A percentile compares a stretch with the other conserved stretches of the same genome.
Conservation (phyloP, 352 stramenopile species). For the Phytophthora nicotianae region DNA sequence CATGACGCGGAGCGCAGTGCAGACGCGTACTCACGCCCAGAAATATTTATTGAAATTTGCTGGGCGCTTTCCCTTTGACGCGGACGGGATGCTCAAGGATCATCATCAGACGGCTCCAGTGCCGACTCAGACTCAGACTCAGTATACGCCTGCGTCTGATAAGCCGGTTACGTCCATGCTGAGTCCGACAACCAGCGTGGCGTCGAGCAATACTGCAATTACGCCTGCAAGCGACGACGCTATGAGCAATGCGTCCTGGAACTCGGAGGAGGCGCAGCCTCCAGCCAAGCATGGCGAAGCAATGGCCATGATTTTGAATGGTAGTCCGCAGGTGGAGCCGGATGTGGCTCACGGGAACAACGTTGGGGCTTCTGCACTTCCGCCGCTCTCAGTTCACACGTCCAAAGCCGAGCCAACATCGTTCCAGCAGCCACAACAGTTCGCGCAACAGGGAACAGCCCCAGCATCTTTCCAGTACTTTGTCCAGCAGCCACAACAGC, state of each 20-base stretch:
- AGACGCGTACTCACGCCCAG: constrained; percentile 89
- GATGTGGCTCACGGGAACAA: constrained; percentile 15
- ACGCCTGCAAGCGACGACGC: constrained; percentile 39
- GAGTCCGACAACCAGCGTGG: constrained; percentile 36
- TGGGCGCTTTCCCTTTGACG: constrained; percentile 78
- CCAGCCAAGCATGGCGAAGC: constrained; percentile 46
- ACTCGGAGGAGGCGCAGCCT: constrained; percentile 32
- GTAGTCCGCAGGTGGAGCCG: constrained; percentile 51
- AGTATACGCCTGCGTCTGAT: constrained; percentile 3
- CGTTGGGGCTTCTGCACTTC: constrained; percentile 8
- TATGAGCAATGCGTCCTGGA: constrained; percentile 45
- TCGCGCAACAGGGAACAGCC: constrained; percentile 20
- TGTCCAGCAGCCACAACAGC: constrained; percentile 19
- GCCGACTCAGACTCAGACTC: constrained; percentile 11
- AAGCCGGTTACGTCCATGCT: constrained; percentile 23
- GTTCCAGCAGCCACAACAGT: constrained; percentile 14
- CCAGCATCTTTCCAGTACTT: constrained; percentile 30
- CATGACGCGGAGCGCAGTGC: constrained; percentile 82
- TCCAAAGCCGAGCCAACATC: constrained; percentile 18
- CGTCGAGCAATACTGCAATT: constrained; percentile 30
- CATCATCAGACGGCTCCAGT: constrained; percentile 30
- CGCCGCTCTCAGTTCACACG: constrained; percentile 19
- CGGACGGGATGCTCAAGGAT: constrained; percentile 47
- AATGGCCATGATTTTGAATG: constrained; percentile 82
- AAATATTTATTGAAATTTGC: constrained; percentile 95